Percentiles rank a stretch among this genome's conserved stretches.
Evolutionary conservation across 345 rosid species (phyloP).

Genomic region (Moricandia arvensis): DNA sequence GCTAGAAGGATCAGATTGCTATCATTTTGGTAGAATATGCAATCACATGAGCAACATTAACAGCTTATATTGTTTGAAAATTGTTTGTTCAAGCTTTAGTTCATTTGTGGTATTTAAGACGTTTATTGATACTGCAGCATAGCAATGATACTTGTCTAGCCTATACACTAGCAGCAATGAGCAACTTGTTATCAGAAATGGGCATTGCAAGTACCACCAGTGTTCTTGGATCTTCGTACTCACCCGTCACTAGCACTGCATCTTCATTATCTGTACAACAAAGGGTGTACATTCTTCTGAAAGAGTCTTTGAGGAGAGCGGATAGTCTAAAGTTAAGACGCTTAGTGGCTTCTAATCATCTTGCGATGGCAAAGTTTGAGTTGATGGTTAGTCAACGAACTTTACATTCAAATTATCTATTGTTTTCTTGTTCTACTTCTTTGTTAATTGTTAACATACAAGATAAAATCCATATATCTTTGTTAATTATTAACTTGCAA

Average conservation of each 20-base stretch:
- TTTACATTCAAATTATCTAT: not conserved
- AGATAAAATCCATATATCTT: not conserved
- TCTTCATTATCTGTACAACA: constrained; percentile 80
- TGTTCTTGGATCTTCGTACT: constrained; percentile 76
- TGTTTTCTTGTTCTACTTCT: not conserved
- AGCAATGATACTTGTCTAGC: constrained; percentile 94
- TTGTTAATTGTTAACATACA: not conserved
- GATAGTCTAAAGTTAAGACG: constrained; percentile 78
- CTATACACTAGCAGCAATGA: constrained; percentile 83
- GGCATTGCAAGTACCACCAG: constrained; percentile 68
- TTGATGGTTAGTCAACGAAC: constrained; percentile 55
- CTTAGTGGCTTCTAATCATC: constrained; percentile 88
- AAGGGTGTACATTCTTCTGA: constrained; percentile 80
- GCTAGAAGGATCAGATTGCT: constrained; percentile 16
- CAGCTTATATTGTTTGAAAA: not conserved
- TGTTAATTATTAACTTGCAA: not conserved
- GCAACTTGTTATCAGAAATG: constrained; percentile 84
- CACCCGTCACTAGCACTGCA: constrained; percentile 57
- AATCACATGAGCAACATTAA: constrained; percentile 3
- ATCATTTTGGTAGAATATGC: not conserved
- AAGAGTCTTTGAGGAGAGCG: constrained; percentile 79
- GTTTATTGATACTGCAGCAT: constrained; percentile 55
- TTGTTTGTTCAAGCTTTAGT: not conserved
- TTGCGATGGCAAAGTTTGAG: constrained; percentile 91
- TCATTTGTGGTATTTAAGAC: constrained; percentile 10